Percentiles rank a stretch among this genome's conserved stretches.
Evolutionary conservation across 805 yeast species (phyloP).

Genomic region (Saturnispora mendoncae): DNA sequence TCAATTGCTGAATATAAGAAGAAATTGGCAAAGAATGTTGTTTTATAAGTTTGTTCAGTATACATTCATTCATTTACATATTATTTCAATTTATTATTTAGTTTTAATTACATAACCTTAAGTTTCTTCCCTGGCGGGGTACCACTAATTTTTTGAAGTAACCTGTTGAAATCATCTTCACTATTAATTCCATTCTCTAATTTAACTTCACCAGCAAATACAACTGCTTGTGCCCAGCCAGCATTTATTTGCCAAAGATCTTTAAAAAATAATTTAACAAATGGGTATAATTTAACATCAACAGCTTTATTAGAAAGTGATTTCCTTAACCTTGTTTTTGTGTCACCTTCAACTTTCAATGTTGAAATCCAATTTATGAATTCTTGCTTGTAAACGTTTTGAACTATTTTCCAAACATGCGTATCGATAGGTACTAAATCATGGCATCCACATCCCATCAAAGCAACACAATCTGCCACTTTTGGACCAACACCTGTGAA

Average conservation of each 20-base stretch:
- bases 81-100: neutral
- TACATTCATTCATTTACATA: neutral
- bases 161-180: slow-evolving; percentile 7
- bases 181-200: slow-evolving; percentile 57
- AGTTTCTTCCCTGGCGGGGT: neutral
- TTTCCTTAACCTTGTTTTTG: slow-evolving; percentile 7
- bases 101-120: neutral
- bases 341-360: slow-evolving; percentile 43
- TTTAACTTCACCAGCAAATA: slow-evolving; percentile 72
- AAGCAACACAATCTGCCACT: slow-evolving; percentile 92
- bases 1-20: slow-evolving; percentile 85
- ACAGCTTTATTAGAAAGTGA: slow-evolving; percentile 12
- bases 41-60: slow-evolving; percentile 36
- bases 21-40: slow-evolving; percentile 86
- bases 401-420: slow-evolving; percentile 85
- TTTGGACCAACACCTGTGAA: slow-evolving; percentile 93
- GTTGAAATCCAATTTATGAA: slow-evolving; percentile 66
- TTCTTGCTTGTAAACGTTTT: slow-evolving; percentile 51
- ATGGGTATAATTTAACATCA: slow-evolving; percentile 39
- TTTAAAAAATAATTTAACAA: slow-evolving; percentile 32
- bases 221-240: slow-evolving; percentile 97
- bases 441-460: slow-evolving; percentile 83
- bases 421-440: slow-evolving; percentile 93
- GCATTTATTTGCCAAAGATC: slow-evolving; percentile 83
- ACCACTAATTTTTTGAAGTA: slow-evolving; percentile 3